phyloP scores from a whole-genome alignment of 2,329 filamentous ascomycete genomes.

The Colletotrichum scovillei region DNA sequence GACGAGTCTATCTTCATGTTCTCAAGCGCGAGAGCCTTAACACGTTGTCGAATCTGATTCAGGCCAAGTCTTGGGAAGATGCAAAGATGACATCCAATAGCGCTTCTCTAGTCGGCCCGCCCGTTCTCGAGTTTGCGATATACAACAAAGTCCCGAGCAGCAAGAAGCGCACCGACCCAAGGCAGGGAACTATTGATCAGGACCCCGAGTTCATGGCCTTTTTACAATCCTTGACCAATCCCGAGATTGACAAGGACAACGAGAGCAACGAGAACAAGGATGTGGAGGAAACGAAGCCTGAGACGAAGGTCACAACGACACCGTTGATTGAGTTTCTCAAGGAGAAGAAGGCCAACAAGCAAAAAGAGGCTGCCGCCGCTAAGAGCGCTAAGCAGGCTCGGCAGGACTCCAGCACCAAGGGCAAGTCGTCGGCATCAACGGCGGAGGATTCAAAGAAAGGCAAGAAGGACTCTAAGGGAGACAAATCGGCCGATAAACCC shows the following conservation, averaged over 20 bases:
- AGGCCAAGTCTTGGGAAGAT: conserved; percentile 80
- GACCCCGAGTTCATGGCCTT: conserved; percentile 97
- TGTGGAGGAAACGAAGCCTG: conserved; percentile 61
- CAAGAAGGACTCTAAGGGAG: conserved; percentile 69
- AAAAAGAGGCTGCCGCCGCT: conserved; percentile 65
- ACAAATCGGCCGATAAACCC: conserved; percentile 62
- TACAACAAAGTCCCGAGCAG: conserved; percentile 85
- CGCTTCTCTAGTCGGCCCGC: conserved; percentile 79
- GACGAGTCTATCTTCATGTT: conserved; percentile 85
- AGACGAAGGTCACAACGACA: conserved; percentile 79
- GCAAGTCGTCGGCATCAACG: conserved; percentile 48
- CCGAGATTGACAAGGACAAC: conserved; percentile 60
- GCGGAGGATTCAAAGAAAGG: conserved; percentile 62
- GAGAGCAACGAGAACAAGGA: conserved; percentile 57
- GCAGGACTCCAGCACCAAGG: conserved; percentile 64
- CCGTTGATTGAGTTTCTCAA: conserved; percentile 90
- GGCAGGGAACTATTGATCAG: conserved; percentile 95
- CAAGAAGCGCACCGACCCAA: conserved; percentile 81
- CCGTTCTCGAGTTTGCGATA: conserved; percentile 82
- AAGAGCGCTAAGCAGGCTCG: conserved; percentile 67
- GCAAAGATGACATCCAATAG: conserved; percentile 80
- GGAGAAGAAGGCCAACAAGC: conserved; percentile 87
- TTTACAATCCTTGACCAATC: conserved; percentile 86
- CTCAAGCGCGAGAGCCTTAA: conserved; percentile 76
- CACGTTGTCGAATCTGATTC: conserved; percentile 76